A percentile compares a stretch with the other conserved stretches of the same genome.
These are phyloP conservation scores for Cladosporium sp. DNA, from an alignment of 2,329 filamentous ascomycete genomes.

Conservation along the genomic window DNA sequence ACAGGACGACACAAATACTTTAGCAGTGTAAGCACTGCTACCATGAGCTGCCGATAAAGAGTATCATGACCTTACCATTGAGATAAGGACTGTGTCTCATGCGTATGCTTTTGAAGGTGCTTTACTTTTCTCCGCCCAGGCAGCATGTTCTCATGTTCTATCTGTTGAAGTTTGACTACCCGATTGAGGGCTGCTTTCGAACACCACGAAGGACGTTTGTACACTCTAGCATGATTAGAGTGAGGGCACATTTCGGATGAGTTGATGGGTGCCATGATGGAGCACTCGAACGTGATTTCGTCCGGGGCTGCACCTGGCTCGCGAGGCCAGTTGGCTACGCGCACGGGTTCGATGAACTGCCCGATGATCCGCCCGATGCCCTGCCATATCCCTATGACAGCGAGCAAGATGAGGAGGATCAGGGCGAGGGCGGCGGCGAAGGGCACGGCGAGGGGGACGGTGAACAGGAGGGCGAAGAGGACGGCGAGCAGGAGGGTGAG, in stretches of 20 bases:
- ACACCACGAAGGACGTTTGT: neutral
- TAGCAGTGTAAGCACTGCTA: neutral
- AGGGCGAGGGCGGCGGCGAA: too few species aligned
- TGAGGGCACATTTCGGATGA: constrained; percentile 26
- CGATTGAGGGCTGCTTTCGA: neutral
- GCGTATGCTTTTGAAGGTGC: neutral
- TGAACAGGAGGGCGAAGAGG: too few species aligned
- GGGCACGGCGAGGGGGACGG: too few species aligned
- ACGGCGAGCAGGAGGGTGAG: too few species aligned
- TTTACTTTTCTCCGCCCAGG: neutral
- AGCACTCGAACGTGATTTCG: neutral
- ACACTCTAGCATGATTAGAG: neutral
- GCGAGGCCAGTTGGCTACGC: neutral
- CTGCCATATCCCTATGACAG: too few species aligned
- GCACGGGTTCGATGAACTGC: too few species aligned
- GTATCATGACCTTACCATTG: neutral
- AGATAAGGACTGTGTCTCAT: neutral
- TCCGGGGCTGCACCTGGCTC: neutral
- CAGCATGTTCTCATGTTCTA: neutral
- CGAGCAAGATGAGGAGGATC: too few species aligned
- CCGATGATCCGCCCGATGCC: too few species aligned
- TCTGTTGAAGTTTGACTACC: neutral
- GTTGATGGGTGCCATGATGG: constrained; percentile 27
- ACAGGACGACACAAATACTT: too few species aligned
- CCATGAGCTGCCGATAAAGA: neutral